Evolutionary conservation across 352 stramenopile species (phyloP), one percentile per base, ranked within the genome.

Genomic region (Blastocystis sp.): DNA sequence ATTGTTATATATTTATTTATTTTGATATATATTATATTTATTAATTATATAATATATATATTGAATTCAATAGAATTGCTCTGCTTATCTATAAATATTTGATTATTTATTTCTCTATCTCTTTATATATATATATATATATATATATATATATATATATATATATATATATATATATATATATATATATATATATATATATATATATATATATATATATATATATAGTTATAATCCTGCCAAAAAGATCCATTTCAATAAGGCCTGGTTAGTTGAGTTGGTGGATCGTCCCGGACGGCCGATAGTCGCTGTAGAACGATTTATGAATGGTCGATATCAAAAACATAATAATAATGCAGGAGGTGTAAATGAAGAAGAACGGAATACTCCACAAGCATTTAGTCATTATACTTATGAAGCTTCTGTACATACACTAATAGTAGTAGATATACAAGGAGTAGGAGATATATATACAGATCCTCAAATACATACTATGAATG

Each of bases 401-500:
- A n/a, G n/a, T n/a, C n/a, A n/a, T 39, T 94, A 93, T 86, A 54
- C 78, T 80, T 69, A 86, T 58, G 86, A 93, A 62, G 81, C 77
- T 9, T 91, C 80, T 1, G 75, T 87, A 66, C 83, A 88, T 52
- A 76, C 80, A 45, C 68, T 89, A 35, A 72, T 94, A 9, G 85
- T 88, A 0, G 83, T 89, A n/a, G 85, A 94, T 54, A 87, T 94
- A 65, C 85, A 94, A 67, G 85, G 85, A 34, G 83, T 93, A 1
- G 85, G 81, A 7, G 83, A 93, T 72, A 67, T 89, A 24, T 94
- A 91, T 72, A 94, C 85, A 18, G 85, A 94, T 66, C 85, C 85
- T 21, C 85, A 93, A 70, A 85, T 93, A n/a, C 77, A n/a, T 71
- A 81, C 7, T 32, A 75, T 86, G 3, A 82, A 83, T 35, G 76